Evolutionary conservation across 257 asterid species (phyloP).

Genomic region (Capsicum rhomboideum): DNA sequence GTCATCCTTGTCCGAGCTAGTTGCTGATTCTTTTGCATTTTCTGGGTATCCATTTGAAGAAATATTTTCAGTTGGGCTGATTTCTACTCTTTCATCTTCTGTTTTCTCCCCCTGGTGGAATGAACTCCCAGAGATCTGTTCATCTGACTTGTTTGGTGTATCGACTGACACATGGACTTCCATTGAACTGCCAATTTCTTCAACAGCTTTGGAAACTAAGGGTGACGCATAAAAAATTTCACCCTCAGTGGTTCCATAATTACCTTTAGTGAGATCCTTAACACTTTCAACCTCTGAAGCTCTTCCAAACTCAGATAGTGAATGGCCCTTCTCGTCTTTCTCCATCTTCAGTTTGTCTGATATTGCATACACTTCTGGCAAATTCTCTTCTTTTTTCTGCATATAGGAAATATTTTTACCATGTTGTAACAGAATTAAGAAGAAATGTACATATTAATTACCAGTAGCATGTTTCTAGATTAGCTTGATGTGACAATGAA

Average conservation of each 20-base stretch:
- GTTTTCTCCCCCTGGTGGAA: neutral
- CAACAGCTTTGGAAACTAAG: constrained; percentile 2
- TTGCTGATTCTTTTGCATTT: constrained; percentile 3
- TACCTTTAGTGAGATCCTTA: neutral
- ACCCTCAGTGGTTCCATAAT: neutral
- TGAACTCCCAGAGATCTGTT: neutral
- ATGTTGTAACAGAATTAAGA: neutral
- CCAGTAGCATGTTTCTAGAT: neutral
- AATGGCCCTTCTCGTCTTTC: neutral
- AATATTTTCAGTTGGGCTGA: neutral
- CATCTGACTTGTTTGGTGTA: neutral
- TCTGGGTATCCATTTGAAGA: neutral
- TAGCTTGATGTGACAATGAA: neutral
- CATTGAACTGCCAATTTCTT: constrained; percentile 3
- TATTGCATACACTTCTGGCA: neutral
- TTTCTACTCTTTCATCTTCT: neutral
- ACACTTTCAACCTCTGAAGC: neutral
- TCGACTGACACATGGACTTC: neutral
- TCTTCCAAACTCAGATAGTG: neutral
- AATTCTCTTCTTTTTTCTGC: neutral
- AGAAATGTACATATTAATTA: neutral
- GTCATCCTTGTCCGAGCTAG: neutral
- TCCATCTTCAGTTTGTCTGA: neutral
- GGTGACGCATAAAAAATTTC: constrained; percentile 1
- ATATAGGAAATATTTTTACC: neutral